A percentile compares a stretch with the other conserved stretches of the same genome.
Conservation (phyloP, 768 basidiomycete genomes). For the Lactifluus hygrophoroides region DNA sequence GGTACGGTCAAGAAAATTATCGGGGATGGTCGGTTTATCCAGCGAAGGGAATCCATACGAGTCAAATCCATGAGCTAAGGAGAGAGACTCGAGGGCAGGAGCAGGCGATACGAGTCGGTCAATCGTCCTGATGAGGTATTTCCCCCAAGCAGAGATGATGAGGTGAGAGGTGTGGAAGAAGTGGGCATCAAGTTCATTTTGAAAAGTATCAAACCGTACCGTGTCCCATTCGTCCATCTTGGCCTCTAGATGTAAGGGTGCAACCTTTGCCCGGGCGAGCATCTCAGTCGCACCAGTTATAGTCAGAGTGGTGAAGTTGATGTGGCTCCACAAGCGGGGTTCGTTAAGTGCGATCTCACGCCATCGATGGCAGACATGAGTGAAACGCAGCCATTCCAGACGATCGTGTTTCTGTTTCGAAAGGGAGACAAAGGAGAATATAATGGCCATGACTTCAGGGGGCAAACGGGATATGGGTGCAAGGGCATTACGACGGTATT, state of each 20-base stretch:
- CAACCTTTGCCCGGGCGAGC: conserved; percentile 1
- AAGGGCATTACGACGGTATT: conserved; percentile 1
- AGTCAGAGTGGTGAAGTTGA: background rate
- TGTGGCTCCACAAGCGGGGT: conserved; percentile 5
- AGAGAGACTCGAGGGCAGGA: no score
- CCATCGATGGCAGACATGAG: conserved; percentile 16
- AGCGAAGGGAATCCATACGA: no score
- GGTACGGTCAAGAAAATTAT: background rate
- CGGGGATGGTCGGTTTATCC: no score
- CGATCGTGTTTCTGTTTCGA: background rate
- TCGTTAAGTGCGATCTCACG: conserved; percentile 12
- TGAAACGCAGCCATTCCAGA: conserved; percentile 2
- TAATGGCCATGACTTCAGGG: background rate
- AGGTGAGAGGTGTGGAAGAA: conserved; percentile 2
- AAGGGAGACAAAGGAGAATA: conserved; percentile 1
- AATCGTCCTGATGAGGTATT: background rate
- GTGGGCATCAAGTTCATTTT: background rate
- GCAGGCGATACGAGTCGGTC: background rate
- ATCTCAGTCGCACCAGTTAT: background rate
- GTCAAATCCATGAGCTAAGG: no score
- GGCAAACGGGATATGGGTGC: conserved; percentile 10
- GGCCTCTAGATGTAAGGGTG: background rate
- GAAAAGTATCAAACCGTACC: background rate
- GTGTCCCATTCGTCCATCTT: background rate
- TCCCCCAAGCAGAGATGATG: background rate